phyloP scores from a whole-genome alignment of 106 monocot species.

The Apostasia ramifera region DNA sequence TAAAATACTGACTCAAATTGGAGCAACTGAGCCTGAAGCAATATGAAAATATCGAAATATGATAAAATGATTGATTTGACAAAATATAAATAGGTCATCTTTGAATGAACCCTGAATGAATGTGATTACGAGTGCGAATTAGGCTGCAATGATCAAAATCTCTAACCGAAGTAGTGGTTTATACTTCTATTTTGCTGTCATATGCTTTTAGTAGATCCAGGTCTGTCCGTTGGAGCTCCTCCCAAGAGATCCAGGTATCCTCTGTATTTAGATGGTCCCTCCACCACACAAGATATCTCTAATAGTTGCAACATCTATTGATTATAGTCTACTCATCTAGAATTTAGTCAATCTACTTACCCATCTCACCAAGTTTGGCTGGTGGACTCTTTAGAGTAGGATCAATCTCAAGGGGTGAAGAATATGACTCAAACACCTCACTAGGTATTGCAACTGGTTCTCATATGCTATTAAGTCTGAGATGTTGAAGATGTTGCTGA shows the following conservation, averaged over 20 bases:
- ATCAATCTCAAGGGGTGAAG: neutral
- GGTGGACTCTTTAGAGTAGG: too few relatives aligned
- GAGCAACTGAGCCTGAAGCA: too few relatives aligned
- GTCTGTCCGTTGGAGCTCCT: neutral
- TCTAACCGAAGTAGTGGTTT: too few relatives aligned
- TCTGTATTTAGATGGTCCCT: neutral
- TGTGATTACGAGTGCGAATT: neutral
- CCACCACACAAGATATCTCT: neutral
- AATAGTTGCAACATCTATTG: neutral
- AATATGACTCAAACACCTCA: neutral
- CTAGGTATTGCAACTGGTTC: neutral
- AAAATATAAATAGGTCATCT: too few relatives aligned
- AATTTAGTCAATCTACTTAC: neutral
- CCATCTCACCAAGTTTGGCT: neutral
- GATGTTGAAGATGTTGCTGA: neutral
- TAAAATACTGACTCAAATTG: too few relatives aligned
- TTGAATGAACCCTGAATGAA: too few relatives aligned
- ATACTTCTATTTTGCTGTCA: too few relatives aligned
- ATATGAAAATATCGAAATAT: too few relatives aligned
- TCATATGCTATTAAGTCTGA: too few relatives aligned
- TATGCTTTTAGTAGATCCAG: too few relatives aligned
- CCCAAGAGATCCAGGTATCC: neutral
- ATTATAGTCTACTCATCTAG: neutral
- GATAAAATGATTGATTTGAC: too few relatives aligned
- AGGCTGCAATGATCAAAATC: too few relatives aligned